phyloP scores from a whole-genome alignment of 225 moss, liverwort and hornwort genomes.

The Physcomitrium patens region DNA sequence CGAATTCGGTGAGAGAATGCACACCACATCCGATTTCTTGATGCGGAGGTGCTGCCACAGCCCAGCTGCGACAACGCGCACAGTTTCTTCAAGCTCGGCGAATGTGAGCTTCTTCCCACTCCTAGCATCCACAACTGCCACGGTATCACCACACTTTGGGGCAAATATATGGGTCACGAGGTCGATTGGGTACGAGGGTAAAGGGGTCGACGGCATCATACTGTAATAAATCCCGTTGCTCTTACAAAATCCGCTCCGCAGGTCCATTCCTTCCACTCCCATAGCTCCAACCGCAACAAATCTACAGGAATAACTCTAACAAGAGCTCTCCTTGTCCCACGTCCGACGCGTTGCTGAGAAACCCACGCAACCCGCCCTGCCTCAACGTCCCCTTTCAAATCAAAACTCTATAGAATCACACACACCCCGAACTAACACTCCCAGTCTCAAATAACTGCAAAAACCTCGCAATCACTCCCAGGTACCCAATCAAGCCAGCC shows the following conservation, averaged over 20 bases:
- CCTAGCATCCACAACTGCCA: constrained; percentile 41
- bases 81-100: constrained; percentile 30
- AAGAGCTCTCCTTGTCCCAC: too few species aligned
- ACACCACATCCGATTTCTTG: constrained; percentile 45
- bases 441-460: too few species aligned
- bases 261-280: constrained; percentile 42
- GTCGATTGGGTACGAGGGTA: constrained; percentile 18
- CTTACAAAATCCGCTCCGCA: constrained; percentile 33
- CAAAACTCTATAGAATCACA: too few species aligned
- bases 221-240: constrained; percentile 43
- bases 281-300: constrained; percentile 10
- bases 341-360: too few species aligned
- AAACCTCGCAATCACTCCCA: too few species aligned
- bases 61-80: constrained; percentile 47
- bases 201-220: constrained; percentile 17
- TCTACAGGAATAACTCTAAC: too few species aligned
- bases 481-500: too few species aligned
- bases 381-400: too few species aligned
- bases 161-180: constrained; percentile 37
- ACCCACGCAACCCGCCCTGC: too few species aligned
- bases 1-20: constrained; percentile 48
- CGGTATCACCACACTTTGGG: constrained; percentile 31
- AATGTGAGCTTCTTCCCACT: constrained; percentile 34
- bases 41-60: constrained; percentile 45
- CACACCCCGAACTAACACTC: too few species aligned